These are phyloP conservation scores for Cydonia oblonga DNA, from an alignment of 331 rosid species.

Conservation along the genomic window DNA sequence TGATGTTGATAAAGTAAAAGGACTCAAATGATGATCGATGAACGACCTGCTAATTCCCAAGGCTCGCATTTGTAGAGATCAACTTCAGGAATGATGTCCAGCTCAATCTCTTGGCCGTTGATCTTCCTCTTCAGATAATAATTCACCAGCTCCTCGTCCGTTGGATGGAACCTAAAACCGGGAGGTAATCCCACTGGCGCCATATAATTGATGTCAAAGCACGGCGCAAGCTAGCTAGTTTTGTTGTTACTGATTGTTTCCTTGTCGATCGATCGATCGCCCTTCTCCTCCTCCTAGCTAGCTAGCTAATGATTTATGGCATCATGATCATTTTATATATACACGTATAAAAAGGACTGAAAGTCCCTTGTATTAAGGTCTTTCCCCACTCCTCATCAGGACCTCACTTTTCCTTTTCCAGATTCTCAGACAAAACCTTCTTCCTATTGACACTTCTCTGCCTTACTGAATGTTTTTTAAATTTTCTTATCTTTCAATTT, in stretches of 20 bases:
- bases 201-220: slow-evolving; percentile 14
- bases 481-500: too few relatives aligned
- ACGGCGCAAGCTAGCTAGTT: not conserved
- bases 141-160: slow-evolving; percentile 93
- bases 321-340: slow-evolving; percentile 20
- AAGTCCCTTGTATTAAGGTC: slow-evolving; percentile 51
- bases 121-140: slow-evolving; percentile 89
- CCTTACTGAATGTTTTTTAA: too few relatives aligned
- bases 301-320: not conserved
- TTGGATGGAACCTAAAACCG: slow-evolving; percentile 93
- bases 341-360: slow-evolving; percentile 32
- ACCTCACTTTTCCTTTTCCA: slow-evolving; percentile 50
- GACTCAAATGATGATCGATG: not conserved
- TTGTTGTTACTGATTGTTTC: not conserved
- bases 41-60: slow-evolving; percentile 91
- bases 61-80: slow-evolving; percentile 99
- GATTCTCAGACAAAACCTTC: slow-evolving; percentile 90
- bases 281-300: not conserved
- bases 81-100: slow-evolving; percentile 93
- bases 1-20: too few relatives aligned
- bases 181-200: slow-evolving; percentile 97
- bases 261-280: not conserved
- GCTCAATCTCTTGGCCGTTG: slow-evolving; percentile 87
- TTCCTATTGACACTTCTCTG: slow-evolving; percentile 7
- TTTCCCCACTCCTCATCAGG: slow-evolving; percentile 15